Conservation (phyloP, 1,284 basidiomycete genomes). For the Naganishia albida region DNA sequence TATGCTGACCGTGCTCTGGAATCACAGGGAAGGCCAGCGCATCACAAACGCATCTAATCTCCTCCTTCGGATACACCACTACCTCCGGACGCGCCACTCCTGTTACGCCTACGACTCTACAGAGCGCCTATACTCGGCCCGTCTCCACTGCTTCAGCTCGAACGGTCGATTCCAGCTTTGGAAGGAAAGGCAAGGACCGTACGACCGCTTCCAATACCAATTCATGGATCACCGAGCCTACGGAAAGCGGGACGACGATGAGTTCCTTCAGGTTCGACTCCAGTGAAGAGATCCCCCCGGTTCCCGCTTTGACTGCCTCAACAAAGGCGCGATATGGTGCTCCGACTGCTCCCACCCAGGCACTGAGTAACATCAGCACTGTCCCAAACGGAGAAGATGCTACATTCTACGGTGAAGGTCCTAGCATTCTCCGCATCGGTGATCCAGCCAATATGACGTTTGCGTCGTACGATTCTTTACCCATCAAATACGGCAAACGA, state of each 20-base stretch:
- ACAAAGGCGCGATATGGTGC: conserved; percentile 8
- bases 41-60: conserved; percentile 5
- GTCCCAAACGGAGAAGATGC: neutral
- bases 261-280: conserved; percentile 24
- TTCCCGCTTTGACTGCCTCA: conserved; percentile 17
- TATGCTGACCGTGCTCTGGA: neutral
- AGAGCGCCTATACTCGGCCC: neutral
- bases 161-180: neutral
- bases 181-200: conserved; percentile 1
- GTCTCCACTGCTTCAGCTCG: neutral
- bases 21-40: neutral
- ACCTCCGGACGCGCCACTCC: neutral
- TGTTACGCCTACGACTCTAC: conserved; percentile 7
- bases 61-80: conserved; percentile 5
- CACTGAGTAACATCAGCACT: neutral
- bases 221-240: conserved; percentile 32
- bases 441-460: conserved; percentile 21
- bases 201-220: conserved; percentile 1
- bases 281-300: conserved; percentile 10
- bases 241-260: conserved; percentile 24
- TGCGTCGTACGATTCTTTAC: conserved; percentile 20
- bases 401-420: conserved; percentile 9
- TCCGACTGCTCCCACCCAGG: neutral
- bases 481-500: conserved; percentile 22
- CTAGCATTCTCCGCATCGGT: conserved; percentile 18